Percentiles rank a stretch among this genome's conserved stretches.
These are phyloP conservation scores for Lachancea thermotolerans DNA, from an alignment of 805 yeast species.

Conservation along the genomic window DNA sequence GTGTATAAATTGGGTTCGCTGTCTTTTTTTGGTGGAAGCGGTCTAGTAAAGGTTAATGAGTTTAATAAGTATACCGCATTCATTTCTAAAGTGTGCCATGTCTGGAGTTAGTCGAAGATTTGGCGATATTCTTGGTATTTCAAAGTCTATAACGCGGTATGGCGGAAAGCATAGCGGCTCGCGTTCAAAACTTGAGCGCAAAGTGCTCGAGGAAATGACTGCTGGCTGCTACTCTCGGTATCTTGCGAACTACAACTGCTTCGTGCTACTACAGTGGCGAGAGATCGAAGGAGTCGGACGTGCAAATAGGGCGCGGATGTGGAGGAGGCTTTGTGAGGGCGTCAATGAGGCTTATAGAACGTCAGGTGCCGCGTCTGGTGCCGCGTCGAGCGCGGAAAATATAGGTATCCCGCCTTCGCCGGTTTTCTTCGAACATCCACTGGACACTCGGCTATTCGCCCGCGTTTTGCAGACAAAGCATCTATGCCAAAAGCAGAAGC, in stretches of 20 bases:
- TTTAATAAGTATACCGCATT: no score
- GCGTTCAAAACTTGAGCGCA: not conserved
- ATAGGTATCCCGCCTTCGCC: constrained; percentile 1
- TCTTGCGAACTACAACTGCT: constrained; percentile 10
- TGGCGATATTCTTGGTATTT: not conserved
- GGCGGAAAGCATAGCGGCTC: not conserved
- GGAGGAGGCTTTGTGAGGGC: constrained; percentile 2
- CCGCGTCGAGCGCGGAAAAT: not conserved
- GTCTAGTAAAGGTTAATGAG: no score
- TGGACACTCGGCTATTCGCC: not conserved
- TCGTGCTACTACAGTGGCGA: constrained; percentile 13
- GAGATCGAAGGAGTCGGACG: not conserved
- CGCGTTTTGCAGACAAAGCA: not conserved
- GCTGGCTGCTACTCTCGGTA: constrained; percentile 8
- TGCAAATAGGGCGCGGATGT: not conserved
- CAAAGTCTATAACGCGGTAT: not conserved
- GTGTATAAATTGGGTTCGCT: no score
- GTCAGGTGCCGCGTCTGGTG: not conserved
- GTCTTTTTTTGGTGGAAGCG: no score
- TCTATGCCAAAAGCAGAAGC: not conserved
- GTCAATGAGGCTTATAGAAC: not conserved
- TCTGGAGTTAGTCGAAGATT: not conserved
- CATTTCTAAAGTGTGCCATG: not conserved
- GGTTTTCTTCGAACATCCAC: not conserved
- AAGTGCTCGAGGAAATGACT: not conserved